Base-by-base conservation (phyloP, 257 asterid species). In the Linderniella brevidens region DNA sequence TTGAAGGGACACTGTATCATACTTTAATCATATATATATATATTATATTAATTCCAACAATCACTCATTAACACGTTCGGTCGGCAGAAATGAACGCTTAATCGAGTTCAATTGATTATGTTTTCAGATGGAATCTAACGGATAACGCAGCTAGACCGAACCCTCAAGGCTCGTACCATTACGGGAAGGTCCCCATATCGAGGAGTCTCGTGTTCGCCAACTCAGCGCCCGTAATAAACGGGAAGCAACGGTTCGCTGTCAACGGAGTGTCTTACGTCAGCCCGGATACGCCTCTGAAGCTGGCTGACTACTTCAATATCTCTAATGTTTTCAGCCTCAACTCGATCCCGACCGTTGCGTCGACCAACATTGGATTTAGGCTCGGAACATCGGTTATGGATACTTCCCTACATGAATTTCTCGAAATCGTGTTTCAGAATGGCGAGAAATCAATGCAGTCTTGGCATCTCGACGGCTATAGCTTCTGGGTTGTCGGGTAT, bases 131-230 rank as follows among this genome's bases (percentile, higher is more conserved):
- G 96, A 90, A 90, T 58, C 63, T 90, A 69, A 90, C 96, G 50
- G 58, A 93, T 41, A 90, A 85, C 51, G 96, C 99, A 46, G 99
- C 99, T 1, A 85, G 99, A 78, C 99, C 98, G 2, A 90, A 90
- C 25, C 99, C 99, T 17, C 94, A 85, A 60, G 99, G 99, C 0
- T 81, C 98, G 9, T 90, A 67, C 74, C 99, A 85, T 53, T 85
- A 85, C 7, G 99, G 99, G 35, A 59, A 14, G 12, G 77, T 85
- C 18, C 46, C 59, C 8, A 32, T 67, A n/a, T 64, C 93, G 4
- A 79, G 83, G 64, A 85, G 81, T 12, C 67, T 79, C 15, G 58
- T 77, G 41, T 68, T 90, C 35, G 82, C 82, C 0, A 90, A 81
- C 35, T 71, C 99, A 1, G 94, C 92, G 3, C 78, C 86, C 37